A percentile compares a stretch with the other conserved stretches of the same genome.
These are phyloP conservation scores for Chaetoceros tenuissimus DNA, from an alignment of 108 stramenopile species.

Conservation along the genomic window DNA sequence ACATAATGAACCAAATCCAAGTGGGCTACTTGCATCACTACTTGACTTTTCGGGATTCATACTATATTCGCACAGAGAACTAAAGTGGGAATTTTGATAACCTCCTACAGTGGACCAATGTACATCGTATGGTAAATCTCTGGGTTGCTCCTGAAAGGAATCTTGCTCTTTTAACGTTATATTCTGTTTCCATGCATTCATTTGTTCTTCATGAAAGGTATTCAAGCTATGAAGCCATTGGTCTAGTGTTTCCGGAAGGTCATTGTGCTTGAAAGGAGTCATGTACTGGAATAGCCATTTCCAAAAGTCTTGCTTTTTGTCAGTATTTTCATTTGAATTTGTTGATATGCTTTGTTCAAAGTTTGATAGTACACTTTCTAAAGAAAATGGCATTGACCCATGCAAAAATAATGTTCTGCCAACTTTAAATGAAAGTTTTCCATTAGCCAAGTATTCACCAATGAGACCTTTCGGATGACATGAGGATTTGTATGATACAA, in stretches of 20 bases:
- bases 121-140: conserved; percentile 2
- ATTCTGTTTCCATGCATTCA: conserved; percentile 44
- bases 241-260: conserved; percentile 18
- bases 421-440: conserved; percentile 35
- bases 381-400: conserved; percentile 60
- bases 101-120: conserved; percentile 65
- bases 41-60: no score
- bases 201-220: conserved; percentile 36
- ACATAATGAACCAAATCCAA: background rate
- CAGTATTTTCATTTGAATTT: background rate
- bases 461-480: conserved; percentile 69
- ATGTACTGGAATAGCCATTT: conserved; percentile 42
- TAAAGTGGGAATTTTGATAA: conserved; percentile 43
- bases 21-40: no score
- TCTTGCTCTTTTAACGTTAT: conserved; percentile 11
- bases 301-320: background rate
- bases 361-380: conserved; percentile 1
- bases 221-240: conserved; percentile 62
- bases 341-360: conserved; percentile 1
- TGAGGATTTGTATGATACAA: conserved; percentile 52
- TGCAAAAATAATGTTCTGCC: conserved; percentile 63
- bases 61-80: no score
- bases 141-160: background rate
- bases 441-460: conserved; percentile 53
- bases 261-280: conserved; percentile 46